These are phyloP conservation scores for Aspergillus sparsus DNA, from an alignment of 495 filamentous ascomycete species.

Conservation along the genomic window DNA sequence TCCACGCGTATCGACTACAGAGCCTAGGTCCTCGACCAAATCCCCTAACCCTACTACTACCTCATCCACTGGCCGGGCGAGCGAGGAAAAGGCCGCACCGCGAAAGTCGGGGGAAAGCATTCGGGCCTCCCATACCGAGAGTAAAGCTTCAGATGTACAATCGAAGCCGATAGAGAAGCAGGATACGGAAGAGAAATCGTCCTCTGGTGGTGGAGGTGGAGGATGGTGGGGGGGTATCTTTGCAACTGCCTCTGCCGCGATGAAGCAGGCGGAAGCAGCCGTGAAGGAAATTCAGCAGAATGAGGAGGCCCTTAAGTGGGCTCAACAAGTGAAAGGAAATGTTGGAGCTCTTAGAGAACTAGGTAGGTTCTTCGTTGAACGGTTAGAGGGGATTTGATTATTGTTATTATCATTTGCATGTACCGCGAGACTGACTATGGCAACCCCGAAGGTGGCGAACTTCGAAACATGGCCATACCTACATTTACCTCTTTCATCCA, in stretches of 20 bases:
- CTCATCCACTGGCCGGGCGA: slow-evolving; percentile 54
- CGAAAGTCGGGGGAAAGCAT: slow-evolving; percentile 77
- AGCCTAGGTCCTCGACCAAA: slow-evolving; percentile 47
- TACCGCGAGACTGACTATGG: slow-evolving; percentile 21
- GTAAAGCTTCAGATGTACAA: slow-evolving; percentile 46
- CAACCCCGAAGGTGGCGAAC: slow-evolving; percentile 70
- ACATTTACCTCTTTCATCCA: slow-evolving; percentile 94
- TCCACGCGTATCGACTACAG: slow-evolving; percentile 67
- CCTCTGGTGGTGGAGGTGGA: slow-evolving; percentile 52
- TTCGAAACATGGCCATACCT: slow-evolving; percentile 84
- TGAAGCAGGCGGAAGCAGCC: slow-evolving; percentile 90
- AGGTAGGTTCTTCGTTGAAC: slow-evolving; percentile 55
- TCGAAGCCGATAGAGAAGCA: slow-evolving; percentile 33
- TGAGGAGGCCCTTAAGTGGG: slow-evolving; percentile 95
- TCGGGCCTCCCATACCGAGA: slow-evolving; percentile 62
- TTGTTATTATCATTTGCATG: background rate
- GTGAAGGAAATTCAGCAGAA: slow-evolving; percentile 96
- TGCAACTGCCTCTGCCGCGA: slow-evolving; percentile 67
- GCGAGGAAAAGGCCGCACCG: slow-evolving; percentile 60
- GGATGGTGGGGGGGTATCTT: slow-evolving; percentile 94
- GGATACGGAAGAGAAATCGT: slow-evolving; percentile 29
- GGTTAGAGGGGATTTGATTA: no score
- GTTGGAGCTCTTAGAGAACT: slow-evolving; percentile 78
- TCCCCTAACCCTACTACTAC: slow-evolving; percentile 59
- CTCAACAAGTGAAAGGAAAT: slow-evolving; percentile 90